phyloP scores from a whole-genome alignment of 2,329 filamentous ascomycete species.

The Furcasterigmium furcatum region DNA sequence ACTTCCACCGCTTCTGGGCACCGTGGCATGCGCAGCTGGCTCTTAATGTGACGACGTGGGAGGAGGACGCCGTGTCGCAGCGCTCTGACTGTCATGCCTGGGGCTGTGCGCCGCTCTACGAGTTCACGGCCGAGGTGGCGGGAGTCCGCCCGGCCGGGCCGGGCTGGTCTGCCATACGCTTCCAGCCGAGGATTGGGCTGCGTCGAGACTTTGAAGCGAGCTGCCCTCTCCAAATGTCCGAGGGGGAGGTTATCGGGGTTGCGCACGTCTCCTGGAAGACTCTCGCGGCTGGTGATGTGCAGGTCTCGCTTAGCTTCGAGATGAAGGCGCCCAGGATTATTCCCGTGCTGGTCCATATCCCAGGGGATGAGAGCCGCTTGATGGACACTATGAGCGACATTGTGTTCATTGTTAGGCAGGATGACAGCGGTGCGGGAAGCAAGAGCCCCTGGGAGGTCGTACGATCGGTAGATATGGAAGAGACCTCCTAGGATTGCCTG shows the following conservation, averaged over 20 bases:
- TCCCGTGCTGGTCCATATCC: not conserved
- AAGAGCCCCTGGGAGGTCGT: no score
- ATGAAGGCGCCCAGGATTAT: not conserved
- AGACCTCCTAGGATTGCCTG: no score
- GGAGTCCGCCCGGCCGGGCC: conserved; percentile 14
- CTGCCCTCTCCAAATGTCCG: no score
- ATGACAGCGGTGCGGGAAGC: no score
- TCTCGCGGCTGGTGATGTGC: not conserved
- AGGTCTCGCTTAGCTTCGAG: not conserved
- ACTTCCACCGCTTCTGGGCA: conserved; percentile 12
- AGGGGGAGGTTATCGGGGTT: no score
- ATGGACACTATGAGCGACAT: not conserved
- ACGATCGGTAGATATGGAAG: no score
- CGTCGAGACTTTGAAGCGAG: not conserved
- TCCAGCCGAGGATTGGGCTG: conserved; percentile 18
- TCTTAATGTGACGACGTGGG: conserved; percentile 12
- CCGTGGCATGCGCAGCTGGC: conserved; percentile 10
- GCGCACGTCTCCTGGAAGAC: not conserved
- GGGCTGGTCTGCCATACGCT: conserved; percentile 7
- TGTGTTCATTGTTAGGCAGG: not conserved
- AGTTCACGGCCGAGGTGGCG: conserved; percentile 13
- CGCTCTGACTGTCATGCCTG: conserved; percentile 18
- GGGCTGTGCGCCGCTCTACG: conserved; percentile 15
- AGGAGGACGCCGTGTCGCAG: conserved; percentile 12
- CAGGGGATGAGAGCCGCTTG: not conserved